A percentile compares a stretch with the other conserved stretches of the same genome.
These are phyloP conservation scores for Aspergillus saccharolyticus DNA, from an alignment of 495 filamentous ascomycete genomes.

Conservation along the genomic window DNA sequence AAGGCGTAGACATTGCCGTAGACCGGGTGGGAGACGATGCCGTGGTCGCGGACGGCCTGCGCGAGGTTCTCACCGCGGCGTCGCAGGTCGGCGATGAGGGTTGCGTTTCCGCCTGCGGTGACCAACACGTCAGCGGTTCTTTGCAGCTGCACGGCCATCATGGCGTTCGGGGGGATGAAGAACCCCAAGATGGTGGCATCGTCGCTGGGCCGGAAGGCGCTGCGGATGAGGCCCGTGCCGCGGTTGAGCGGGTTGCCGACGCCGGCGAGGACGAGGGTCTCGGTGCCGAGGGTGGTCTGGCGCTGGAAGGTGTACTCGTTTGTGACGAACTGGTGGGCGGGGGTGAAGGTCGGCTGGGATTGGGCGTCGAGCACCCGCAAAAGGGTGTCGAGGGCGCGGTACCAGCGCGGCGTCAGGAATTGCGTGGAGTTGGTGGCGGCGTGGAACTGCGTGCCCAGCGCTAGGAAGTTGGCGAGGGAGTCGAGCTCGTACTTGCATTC, in stretches of 20 bases:
- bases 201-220: slow-evolving; percentile 93
- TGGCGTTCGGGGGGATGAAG: slow-evolving; percentile 94
- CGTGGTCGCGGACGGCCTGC: slow-evolving; percentile 78
- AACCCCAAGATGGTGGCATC: slow-evolving; percentile 95
- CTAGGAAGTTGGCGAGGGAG: slow-evolving; percentile 87
- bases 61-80: slow-evolving; percentile 64
- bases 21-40: slow-evolving; percentile 75
- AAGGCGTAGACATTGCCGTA: slow-evolving; percentile 92
- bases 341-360: slow-evolving; percentile 71
- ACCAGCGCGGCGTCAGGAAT: slow-evolving; percentile 77
- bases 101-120: slow-evolving; percentile 47
- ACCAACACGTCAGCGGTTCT: slow-evolving; percentile 66
- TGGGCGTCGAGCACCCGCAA: slow-evolving; percentile 72
- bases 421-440: slow-evolving; percentile 69
- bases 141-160: slow-evolving; percentile 88
- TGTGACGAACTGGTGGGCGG: slow-evolving; percentile 52
- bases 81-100: slow-evolving; percentile 50
- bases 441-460: slow-evolving; percentile 80
- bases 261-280: slow-evolving; percentile 78
- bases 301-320: slow-evolving; percentile 89
- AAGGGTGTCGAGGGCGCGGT: slow-evolving; percentile 68
- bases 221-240: slow-evolving; percentile 80
- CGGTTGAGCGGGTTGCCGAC: slow-evolving; percentile 85
- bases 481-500: slow-evolving; percentile 99
- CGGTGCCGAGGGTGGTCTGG: slow-evolving; percentile 73